Base-by-base conservation (phyloP, 257 asterid genomes). In the Paraleonurus japonicus region DNA sequence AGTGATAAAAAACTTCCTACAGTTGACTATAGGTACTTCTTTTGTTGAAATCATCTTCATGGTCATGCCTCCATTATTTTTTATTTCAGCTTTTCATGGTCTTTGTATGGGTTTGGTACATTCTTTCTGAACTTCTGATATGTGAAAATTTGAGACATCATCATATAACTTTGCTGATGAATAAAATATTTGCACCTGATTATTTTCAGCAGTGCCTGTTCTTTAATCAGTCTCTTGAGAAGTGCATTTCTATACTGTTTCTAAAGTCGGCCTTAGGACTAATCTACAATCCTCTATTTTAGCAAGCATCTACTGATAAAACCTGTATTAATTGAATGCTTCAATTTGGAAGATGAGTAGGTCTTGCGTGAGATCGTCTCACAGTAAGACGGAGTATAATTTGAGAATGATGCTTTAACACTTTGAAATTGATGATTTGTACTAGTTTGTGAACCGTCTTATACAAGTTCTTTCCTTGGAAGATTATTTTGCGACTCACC, bases 11-110 rank as follows among this genome's bases (percentile, higher is more conserved):
- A 72, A 12, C 99, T 94, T 68, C 96, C 98, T 3, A 83, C 85
- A 48, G 96, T 89, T 80, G 95, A 88, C 81, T 91, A 94, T 84
- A 89, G 85, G 98, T 91, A 83, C 20, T 70, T 61, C 43, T 62
- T 19, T 53, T 51, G 17, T 73, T 71, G 28, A 73, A 19, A 69
- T 35, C 64, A 64, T 20, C 41, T 43, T 55, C 75, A 6, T 19
- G 30, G 32, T 17, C 19, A 23, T 30, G 70, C 39, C 43, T 41
- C 43, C 19, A 41, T 53, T 23, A 30, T 50, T 15, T 22, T n/a
- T 54, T 20, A 13, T 69, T 26, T 53, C 70, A 28, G 43, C 28
- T 67, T 67, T 80, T 39, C 76, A 22, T 57, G 57, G 47, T 65
- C 43, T 45, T 33, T 59, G 32, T 26, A 62, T 43, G 69, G 57